These are phyloP conservation scores for Camelina hispida DNA, from an alignment of 345 rosid genomes.

Conservation along the genomic window DNA sequence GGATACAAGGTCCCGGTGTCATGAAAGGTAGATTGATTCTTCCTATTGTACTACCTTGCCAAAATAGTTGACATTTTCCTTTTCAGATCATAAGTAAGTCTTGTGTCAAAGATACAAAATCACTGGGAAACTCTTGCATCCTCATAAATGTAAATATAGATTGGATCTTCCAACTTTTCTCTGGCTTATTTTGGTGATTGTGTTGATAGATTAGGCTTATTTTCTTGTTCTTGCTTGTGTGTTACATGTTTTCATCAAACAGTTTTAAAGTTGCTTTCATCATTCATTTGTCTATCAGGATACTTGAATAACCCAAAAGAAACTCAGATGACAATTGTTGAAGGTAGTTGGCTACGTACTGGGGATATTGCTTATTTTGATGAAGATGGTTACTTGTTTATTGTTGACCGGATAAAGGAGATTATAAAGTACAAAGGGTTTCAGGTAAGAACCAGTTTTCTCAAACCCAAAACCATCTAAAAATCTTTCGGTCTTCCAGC, in stretches of 20 bases:
- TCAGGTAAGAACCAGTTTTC: constrained; percentile 55
- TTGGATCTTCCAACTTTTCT: not conserved
- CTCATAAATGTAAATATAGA: not conserved
- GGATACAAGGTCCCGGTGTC: constrained; percentile 79
- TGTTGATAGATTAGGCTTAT: not conserved
- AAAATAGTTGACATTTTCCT: not conserved
- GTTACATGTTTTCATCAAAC: not conserved
- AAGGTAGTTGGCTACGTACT: constrained; percentile 83
- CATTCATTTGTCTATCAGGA: constrained; percentile 45
- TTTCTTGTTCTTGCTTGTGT: constrained; percentile 14
- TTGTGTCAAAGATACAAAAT: not conserved
- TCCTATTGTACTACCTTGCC: not conserved
- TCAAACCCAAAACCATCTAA: constrained; percentile 10
- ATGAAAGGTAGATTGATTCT: constrained; percentile 60
- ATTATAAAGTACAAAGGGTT: constrained; percentile 85
- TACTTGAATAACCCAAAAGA: constrained; percentile 73
- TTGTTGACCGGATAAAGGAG: constrained; percentile 83
- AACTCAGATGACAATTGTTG: constrained; percentile 57
- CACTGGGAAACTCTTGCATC: constrained; percentile 1
- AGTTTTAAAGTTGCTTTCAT: not conserved
- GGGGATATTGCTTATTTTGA: constrained; percentile 84
- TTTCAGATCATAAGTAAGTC: not conserved
- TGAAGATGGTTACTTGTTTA: constrained; percentile 68
- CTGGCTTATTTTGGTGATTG: not conserved
- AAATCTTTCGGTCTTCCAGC: not conserved